phyloP scores from a whole-genome alignment of 2,329 filamentous ascomycete genomes.

The Cladosporium colombiae region DNA sequence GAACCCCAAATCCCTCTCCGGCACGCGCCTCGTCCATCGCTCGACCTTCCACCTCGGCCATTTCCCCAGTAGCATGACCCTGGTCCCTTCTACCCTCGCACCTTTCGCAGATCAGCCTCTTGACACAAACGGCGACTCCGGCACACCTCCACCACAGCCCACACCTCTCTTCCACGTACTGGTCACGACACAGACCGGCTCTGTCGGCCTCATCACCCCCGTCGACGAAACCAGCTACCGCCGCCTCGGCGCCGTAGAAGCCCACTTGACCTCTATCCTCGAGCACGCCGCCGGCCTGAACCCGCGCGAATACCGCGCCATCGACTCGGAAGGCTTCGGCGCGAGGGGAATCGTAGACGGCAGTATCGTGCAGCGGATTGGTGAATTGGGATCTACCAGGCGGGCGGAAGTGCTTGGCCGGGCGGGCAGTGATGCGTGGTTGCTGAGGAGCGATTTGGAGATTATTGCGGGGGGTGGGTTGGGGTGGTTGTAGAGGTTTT shows the following conservation, averaged over 20 bases:
- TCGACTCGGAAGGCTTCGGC: constrained; percentile 48
- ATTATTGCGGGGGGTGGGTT: constrained; percentile 65
- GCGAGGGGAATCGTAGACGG: constrained; percentile 76
- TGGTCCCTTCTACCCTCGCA: constrained; percentile 66
- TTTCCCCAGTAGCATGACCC: constrained; percentile 69
- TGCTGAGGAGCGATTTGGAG: constrained; percentile 70
- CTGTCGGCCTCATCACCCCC: constrained; percentile 73
- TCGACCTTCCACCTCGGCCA: constrained; percentile 88
- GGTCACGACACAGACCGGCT: constrained; percentile 72
- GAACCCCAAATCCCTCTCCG: constrained; percentile 89
- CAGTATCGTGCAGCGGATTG: constrained; percentile 70
- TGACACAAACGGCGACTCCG: constrained; percentile 22
- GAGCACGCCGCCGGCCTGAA: constrained; percentile 80
- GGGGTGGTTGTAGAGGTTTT: constrained; percentile 49
- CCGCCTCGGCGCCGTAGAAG: constrained; percentile 76
- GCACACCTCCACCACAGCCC: constrained; percentile 9
- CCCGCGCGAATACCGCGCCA: constrained; percentile 72
- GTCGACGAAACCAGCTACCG: constrained; percentile 80
- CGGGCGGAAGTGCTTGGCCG: constrained; percentile 72
- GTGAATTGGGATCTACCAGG: constrained; percentile 71
- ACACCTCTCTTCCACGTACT: constrained; percentile 57
- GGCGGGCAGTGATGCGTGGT: constrained; percentile 67
- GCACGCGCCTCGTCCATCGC: constrained; percentile 81
- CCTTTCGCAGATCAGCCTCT: constrained; percentile 48
- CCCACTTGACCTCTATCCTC: constrained; percentile 74